Evolutionary conservation across 2,329 filamentous ascomycete genomes (phyloP), one percentile per base, ranked within the genome.

Genomic region (Thielaviopsis populi): DNA sequence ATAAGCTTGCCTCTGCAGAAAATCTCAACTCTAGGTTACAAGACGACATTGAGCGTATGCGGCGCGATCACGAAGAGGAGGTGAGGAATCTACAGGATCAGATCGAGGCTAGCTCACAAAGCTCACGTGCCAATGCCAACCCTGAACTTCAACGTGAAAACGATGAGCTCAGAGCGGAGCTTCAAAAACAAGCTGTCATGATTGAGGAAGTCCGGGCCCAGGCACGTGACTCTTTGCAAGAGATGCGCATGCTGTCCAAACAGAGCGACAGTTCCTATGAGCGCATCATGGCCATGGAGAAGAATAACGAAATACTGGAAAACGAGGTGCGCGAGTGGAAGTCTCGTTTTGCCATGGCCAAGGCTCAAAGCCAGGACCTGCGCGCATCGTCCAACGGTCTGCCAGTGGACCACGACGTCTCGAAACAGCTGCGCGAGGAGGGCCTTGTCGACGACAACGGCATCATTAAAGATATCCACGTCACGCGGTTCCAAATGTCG

Each of bases 401-500:
- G 53, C 77, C 81, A 7, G 76, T 85, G 53, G 83, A 87, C 7
- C 82, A 86, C 66, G 86, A 92, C 68, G 84, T 85, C n/a, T 83
- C 81, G 60, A 83, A 81, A 68, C 82, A 85, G 67, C 75, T 85
- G 48, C 82, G 82, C 61, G 84, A 89, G 62, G 82, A 81, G 70
- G 83, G 80, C 30, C 86, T 94, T 68, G 80, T 83, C 24, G 81
- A 87, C 43, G 82, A 86, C 13, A 82, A 85, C 66, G 94, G 94
- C 5, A 73, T 94, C 24, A 84, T 99, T 69, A 91, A 89, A 74
- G 94, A 96, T 73, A 82, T 96, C 13, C 88, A 96, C 72, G 84
- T 99, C 68, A 96, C 92, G 61, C 91, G 89, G 71, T 97, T 96
- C 77, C 94, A 99, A 73, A 86, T 97, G 66, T 83, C 91, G 24